Evolutionary conservation across 176 grass and related monocot species (phyloP), one percentile per base, ranked within the genome.

Genomic region (Canna indica): DNA sequence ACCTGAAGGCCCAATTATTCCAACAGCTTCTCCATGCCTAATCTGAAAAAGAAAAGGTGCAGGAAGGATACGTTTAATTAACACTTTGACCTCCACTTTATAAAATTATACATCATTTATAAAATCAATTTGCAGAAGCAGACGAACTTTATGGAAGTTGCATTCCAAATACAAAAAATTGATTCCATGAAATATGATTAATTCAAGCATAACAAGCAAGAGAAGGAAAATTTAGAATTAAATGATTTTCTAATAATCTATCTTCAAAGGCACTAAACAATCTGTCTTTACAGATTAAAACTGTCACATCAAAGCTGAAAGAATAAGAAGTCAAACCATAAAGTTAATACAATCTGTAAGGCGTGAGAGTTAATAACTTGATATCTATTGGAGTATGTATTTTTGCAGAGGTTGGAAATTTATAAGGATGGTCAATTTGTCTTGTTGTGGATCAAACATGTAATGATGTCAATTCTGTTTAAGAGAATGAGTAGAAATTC

Each of bases 21-120:
- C 89, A 81, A 99, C 86, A 81, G 94, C 89, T 90, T 93, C 94
- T 53, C 86, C 84, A 26, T 99, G 82, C 73, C 89, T 99, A 87
- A 99, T 93, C 94, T 99, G 81, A 65, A 76, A 8, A 84, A 80
- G 9, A 34, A 71, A 59, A 27, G 34, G 38, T 67, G 29, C 22
- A 54, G 41, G 20, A 15, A 74, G 67, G 34, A 18, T n/a, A 13
- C 66, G 53, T 5, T 29, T 25, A 67, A 57, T 28, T 33, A 35
- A 67, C 5, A 68, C 10, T 42, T 44, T 27, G 1, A 44, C 10
- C n/a, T 68, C 38, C 38, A 41, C 20, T 68, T 28, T 34, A 28
- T 33, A 7, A 42, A 25, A 42, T 25, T 68, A 20, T 13, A 68
- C 18, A 62, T 1, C 7, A 16, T 62, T 62, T 16, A 7, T 29